Evolutionary conservation across 2,329 filamentous ascomycete genomes (phyloP).

Genomic region (Coleophoma cylindrospora): DNA sequence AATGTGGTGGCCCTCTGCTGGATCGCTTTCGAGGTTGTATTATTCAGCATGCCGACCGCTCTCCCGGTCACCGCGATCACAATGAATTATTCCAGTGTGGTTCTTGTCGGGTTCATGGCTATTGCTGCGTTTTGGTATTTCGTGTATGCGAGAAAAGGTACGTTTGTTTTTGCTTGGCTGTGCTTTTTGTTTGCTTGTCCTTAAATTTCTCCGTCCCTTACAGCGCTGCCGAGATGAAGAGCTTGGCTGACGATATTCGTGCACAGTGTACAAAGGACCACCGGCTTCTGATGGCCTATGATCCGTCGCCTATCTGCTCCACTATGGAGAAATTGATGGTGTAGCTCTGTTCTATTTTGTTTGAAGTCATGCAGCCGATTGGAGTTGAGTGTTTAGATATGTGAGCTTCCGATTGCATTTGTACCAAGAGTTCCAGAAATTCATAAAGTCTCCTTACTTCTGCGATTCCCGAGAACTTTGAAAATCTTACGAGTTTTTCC

Average conservation of each 20-base stretch:
- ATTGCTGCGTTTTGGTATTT: conserved; percentile 46
- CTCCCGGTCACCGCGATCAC: conserved; percentile 50
- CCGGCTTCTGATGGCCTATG: conserved; percentile 16
- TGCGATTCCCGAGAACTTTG: too few relatives aligned
- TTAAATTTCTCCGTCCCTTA: not conserved
- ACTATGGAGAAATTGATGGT: too few relatives aligned
- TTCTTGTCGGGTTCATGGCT: conserved; percentile 48
- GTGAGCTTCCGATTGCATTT: too few relatives aligned
- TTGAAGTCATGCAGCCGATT: too few relatives aligned
- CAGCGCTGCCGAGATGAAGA: not conserved
- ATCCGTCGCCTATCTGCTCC: not conserved
- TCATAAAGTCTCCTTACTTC: too few relatives aligned
- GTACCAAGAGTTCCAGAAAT: too few relatives aligned
- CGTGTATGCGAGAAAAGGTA: conserved; percentile 45
- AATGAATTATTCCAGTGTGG: conserved; percentile 48
- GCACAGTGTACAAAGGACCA: conserved; percentile 16
- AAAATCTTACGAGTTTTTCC: too few relatives aligned
- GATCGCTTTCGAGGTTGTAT: conserved; percentile 53
- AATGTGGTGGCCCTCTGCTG: conserved; percentile 55
- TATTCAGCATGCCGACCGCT: conserved; percentile 59
- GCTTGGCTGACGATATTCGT: not conserved
- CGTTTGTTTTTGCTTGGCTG: conserved; percentile 9
- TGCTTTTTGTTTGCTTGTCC: not conserved
- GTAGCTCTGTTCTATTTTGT: too few relatives aligned
- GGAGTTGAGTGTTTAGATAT: too few relatives aligned